Evolutionary conservation across 495 filamentous ascomycete species (phyloP), one percentile per base, ranked within the genome.

Genomic region (Paragyromitra xinjiangensis): DNA sequence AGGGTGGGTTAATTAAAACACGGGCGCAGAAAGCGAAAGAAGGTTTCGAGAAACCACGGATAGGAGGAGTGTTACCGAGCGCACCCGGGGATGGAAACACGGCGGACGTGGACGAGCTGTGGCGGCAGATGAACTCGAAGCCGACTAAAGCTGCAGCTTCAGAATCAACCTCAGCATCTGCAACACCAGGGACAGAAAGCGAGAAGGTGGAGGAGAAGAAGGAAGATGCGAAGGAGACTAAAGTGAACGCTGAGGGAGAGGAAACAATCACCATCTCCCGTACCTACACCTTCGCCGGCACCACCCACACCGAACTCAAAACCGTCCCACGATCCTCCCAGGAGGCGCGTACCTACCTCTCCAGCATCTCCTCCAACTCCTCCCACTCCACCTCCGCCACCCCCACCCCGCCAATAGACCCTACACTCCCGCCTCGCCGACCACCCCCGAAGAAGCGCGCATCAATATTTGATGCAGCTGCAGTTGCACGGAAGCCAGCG

Each of bases 251-350:
- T 16, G 68, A 58, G 24, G 67, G 73, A 26, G 80, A 83, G 64
- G 77, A 81, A 69, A 53, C 56, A 19, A 89, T 98, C 75, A 91
- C 90, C 65, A 96, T 99, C 62, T 94, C 92, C 73, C 91, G 92
- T 39, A 94, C 91, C 5, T 97, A 97, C 84, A 91, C 92, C 69
- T 98, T 97, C 80, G 95, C 95, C 12, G 96, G 96, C 69, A 90
- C 95, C 82, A 88, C 90, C 50, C 92, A 92, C 79, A 93, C 90
- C 0, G 92, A 95, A 80, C 90, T 94, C 80, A 95, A 95, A 84
- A 84, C 90, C 11, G 93, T 98, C 1, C 87, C 90, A 1, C 89
- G 89, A 34, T 87, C 90, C 80, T 95, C 93, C 0, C 92, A 93
- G 55, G 94, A 95, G 85, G 94, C 93, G 3, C 91, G 88, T 45